Base-by-base conservation (phyloP, 1,139 yeast species). In the Geotrichum histeridarum region DNA sequence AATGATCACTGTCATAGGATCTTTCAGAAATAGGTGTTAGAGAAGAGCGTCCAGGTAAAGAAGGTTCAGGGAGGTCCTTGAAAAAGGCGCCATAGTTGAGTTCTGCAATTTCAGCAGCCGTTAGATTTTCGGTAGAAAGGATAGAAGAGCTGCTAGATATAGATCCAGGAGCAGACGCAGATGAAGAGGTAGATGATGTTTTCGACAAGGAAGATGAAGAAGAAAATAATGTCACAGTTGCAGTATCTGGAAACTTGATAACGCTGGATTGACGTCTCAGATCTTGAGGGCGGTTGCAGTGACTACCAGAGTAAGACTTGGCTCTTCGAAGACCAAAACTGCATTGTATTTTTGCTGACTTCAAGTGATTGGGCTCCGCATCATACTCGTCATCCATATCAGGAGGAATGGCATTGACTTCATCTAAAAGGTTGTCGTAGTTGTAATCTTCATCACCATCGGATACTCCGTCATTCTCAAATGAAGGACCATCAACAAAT, bases 391-490 rank as follows among this genome's bases (percentile, higher is more conserved):
- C 57, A 8, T 53, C 54, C 14, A 37, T 48, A 30, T 52, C 54
- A 11, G 46, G 43, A 11, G 55, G 54, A 7, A 51, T 50, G 4
- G 57, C 57, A 43, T 56, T 56, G 15, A 56, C 57, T 48, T 56
- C 59, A 37, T 56, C 59, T 17, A 56, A 44, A 38, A 56, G 44
- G 14, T 49, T 48, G 15, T 56, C 59, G 32, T 56, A 51, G 35
- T 45, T 45, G 41, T 35, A 45, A 8, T 42, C 7, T 9, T 42
- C 46, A 31, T 42, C 22, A 27, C 46, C 46, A 18, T 38, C 38
- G 17, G 50, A 46, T 14, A 50, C 44, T 17, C 42, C 49, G 27
- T 37, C 48, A 14, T 39, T 43, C 18, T 9, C 49, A 18, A 35
- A 41, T 17, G 36, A 45, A 8, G 17, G 2, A 11, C 17, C 33